Evolutionary conservation across 768 basidiomycete genomes (phyloP).

Genomic region (Lentinula sp.): DNA sequence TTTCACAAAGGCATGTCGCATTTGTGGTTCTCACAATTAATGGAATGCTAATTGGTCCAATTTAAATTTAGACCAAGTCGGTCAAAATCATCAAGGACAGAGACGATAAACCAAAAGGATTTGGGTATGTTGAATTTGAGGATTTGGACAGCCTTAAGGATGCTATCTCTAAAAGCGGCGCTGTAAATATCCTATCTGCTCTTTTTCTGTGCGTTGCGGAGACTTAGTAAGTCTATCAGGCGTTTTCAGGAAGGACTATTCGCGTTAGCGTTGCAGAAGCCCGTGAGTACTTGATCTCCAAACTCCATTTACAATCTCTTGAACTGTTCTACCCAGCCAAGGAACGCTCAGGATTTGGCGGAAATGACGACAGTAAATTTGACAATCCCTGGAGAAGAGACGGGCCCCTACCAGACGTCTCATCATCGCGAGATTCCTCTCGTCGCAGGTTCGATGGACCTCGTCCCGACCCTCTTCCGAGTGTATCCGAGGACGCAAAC

Average conservation of each 20-base stretch:
- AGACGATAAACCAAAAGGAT: constrained; percentile 95
- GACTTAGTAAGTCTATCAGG: constrained; percentile 27
- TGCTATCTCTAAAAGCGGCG: constrained; percentile 66
- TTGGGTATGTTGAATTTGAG: constrained; percentile 96
- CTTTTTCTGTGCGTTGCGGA: neutral
- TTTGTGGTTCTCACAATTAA: neutral
- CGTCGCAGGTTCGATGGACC: constrained; percentile 65
- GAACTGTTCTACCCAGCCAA: constrained; percentile 49
- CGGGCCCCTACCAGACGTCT: constrained; percentile 71
- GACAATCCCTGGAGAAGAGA: constrained; percentile 83
- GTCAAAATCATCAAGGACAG: constrained; percentile 91
- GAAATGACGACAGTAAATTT: constrained; percentile 76
- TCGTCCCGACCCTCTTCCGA: constrained; percentile 33
- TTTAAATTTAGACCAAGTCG: constrained; percentile 60
- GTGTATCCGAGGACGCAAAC: constrained; percentile 51
- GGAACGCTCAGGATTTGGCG: constrained; percentile 55
- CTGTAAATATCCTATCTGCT: constrained; percentile 38
- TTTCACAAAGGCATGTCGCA: constrained; percentile 63
- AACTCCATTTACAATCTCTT: constrained; percentile 3
- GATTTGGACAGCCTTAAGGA: constrained; percentile 82
- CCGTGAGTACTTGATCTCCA: constrained; percentile 50
- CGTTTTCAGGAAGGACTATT: constrained; percentile 71
- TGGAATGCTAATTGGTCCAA: neutral
- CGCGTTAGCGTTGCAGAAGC: constrained; percentile 95
- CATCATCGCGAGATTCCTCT: constrained; percentile 56